Conservation (phyloP, 345 rosid genomes). For the Sonneratia caseolaris region DNA sequence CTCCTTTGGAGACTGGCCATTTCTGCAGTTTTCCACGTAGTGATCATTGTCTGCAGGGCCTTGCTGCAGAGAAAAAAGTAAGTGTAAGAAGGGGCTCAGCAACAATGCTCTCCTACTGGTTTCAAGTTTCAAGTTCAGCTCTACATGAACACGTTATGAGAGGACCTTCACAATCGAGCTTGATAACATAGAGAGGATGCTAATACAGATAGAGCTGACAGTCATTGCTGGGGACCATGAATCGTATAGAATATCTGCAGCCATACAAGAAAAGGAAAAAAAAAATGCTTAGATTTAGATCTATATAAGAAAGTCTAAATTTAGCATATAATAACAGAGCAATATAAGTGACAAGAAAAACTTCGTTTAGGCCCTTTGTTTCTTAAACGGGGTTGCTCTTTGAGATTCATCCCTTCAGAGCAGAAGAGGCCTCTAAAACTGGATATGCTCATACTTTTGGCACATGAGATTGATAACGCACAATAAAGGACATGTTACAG, state of each 20-base stretch:
- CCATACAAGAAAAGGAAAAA: neutral
- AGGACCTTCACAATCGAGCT: constrained; percentile 86
- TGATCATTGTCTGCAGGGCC: constrained; percentile 89
- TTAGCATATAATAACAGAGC: neutral
- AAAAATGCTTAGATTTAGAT: neutral
- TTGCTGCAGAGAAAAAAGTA: constrained; percentile 41
- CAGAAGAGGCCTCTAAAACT: no score
- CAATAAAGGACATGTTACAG: no score
- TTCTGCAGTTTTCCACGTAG: constrained; percentile 84
- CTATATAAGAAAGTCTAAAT: neutral
- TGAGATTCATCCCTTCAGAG: no score
- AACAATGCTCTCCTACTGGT: neutral
- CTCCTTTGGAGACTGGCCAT: constrained; percentile 94
- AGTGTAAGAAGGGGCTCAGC: neutral
- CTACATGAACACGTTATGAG: neutral
- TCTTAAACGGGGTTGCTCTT: no score
- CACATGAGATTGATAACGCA: no score
- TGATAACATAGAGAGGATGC: constrained; percentile 96
- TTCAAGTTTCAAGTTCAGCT: neutral
- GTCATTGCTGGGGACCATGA: constrained; percentile 99
- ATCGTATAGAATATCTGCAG: constrained; percentile 72
- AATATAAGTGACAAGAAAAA: neutral
- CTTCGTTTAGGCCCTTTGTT: no score
- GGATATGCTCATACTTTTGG: no score
- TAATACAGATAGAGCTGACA: constrained; percentile 86